Evolutionary conservation across 2,329 filamentous ascomycete genomes (phyloP).

Genomic region (Pseudovirgaria hyperparasitica): DNA sequence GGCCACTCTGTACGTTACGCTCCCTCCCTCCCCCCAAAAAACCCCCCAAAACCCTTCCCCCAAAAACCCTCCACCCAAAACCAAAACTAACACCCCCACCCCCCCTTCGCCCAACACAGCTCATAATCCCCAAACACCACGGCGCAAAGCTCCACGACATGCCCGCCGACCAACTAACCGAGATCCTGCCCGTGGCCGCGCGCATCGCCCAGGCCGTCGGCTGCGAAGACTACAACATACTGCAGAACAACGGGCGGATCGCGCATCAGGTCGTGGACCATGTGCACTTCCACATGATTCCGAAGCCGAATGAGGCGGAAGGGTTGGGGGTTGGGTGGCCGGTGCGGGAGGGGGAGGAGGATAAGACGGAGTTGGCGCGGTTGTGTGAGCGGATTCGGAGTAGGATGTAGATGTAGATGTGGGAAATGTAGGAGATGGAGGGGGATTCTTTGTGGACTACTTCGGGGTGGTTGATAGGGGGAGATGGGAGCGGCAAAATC

Average conservation of each 20-base stretch:
- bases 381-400: slow-evolving; percentile 74
- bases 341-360: slow-evolving; percentile 47
- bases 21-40: neutral
- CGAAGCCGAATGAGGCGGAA: slow-evolving; percentile 76
- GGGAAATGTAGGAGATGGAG: no score
- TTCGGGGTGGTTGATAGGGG: no score
- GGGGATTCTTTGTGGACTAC: no score
- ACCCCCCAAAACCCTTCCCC: neutral
- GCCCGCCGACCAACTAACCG: slow-evolving; percentile 72
- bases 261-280: slow-evolving; percentile 91
- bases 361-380: slow-evolving; percentile 75
- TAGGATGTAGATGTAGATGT: slow-evolving; percentile 55
- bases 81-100: no score
- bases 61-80: no score
- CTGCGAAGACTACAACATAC: slow-evolving; percentile 73
- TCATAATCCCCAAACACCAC: slow-evolving; percentile 92
- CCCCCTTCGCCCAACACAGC: no score
- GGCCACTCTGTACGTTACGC: slow-evolving; percentile 65
- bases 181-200: slow-evolving; percentile 80
- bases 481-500: no score
- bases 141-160: slow-evolving; percentile 86
- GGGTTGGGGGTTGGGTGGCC: slow-evolving; percentile 77
- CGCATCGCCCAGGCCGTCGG: slow-evolving; percentile 69
- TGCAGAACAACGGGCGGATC: slow-evolving; percentile 89
- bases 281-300: slow-evolving; percentile 96